Base-by-base conservation (phyloP, 768 basidiomycete genomes). In the Baorangia bicolor region DNA sequence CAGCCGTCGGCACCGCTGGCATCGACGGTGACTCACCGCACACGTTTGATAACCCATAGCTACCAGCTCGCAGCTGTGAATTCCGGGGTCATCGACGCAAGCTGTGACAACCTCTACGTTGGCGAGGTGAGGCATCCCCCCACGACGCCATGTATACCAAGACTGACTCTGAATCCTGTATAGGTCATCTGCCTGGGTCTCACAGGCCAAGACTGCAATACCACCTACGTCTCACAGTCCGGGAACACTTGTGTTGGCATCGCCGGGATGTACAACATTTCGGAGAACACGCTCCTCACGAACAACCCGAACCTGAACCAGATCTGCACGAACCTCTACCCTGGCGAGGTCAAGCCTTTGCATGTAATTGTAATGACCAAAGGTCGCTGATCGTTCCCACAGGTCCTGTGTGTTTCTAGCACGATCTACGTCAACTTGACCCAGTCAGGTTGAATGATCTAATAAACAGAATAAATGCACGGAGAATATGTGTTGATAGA, bases 271-370 rank as follows among this genome's bases (percentile, higher is more conserved):
- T 76, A 77, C 54, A 74, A 73, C 28, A 79, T 86, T 55, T 63
- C 77, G 45, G 56, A 75, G 59, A 74, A 60, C 37, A 79, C 78
- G 21, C 73, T 90, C 23, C 66, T 75, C 57, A 63, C 74, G 30
- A 88, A 89, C 75, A 90, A 89, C 73, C 86, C 83, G 3, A 85
- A 88, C 63, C 67, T 89, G 52, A 72, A 84, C 67, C 52, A 58
- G 10, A 61, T 33, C 8, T 86, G 84, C 71, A 68, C 67, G 33
- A 85, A 85, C 72, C 76, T 88, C 50, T 82, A 82, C 69, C 67
- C 78, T 53, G 78, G 75, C 46, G 85, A 88, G 78, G 87, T 87
- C 59, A 62, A 9, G 14, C 25, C 8, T 48, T 27, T 57, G 4
- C 44, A 48, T 16, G 14, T 43, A 1, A 18, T 34, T 12, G 16